Evolutionary conservation across 2,329 filamentous ascomycete genomes (phyloP).

Genomic region (Botrytis elliptica): DNA sequence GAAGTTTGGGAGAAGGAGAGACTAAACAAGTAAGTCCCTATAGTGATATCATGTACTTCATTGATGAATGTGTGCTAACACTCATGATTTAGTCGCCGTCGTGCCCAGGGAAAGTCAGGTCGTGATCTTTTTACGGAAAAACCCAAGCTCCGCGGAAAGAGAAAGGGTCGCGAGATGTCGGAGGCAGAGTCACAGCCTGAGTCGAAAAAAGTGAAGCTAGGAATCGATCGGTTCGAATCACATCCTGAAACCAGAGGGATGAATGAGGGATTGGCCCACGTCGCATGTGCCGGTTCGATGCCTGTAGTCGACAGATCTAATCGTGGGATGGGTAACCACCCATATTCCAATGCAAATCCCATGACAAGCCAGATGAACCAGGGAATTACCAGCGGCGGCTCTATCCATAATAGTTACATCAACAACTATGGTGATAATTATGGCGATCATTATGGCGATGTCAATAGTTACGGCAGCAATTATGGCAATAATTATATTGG

Average conservation of each 20-base stretch:
- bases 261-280: too few species aligned
- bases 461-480: too few species aligned
- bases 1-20: neutral
- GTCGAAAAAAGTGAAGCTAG: neutral
- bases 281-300: neutral
- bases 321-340: neutral
- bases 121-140: neutral
- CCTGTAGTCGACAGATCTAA: neutral
- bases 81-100: neutral
- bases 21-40: neutral
- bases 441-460: too few species aligned
- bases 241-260: accelerated
- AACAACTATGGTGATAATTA: neutral
- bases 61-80: neutral
- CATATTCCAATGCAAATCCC: neutral
- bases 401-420: neutral
- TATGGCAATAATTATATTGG: too few species aligned
- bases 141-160: neutral
- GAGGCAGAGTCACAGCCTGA: neutral
- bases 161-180: neutral
- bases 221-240: neutral
- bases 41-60: neutral
- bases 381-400: neutral
- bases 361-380: neutral
- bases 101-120: neutral